Conservation (phyloP, 768 basidiomycete species). For the Suillus occidentalis region DNA sequence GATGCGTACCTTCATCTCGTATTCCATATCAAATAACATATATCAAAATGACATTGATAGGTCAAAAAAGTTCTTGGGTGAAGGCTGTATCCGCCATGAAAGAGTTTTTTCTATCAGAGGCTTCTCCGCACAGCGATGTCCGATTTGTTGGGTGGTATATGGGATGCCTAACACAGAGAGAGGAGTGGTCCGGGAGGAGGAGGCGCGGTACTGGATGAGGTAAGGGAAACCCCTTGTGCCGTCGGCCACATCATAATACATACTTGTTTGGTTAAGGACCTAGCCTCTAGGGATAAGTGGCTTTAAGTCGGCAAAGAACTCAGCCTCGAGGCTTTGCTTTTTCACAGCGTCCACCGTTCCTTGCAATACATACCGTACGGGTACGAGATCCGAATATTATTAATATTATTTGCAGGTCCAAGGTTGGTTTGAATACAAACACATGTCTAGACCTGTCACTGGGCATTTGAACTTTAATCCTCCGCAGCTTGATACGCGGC, state of each 20-base stretch:
- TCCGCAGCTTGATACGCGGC: neutral
- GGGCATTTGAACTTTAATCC: neutral
- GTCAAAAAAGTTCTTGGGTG: neutral
- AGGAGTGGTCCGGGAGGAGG: neutral
- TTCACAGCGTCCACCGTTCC: neutral
- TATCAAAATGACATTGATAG: too few relatives aligned
- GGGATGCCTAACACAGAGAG: neutral
- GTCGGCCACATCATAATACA: too few relatives aligned
- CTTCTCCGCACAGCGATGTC: neutral
- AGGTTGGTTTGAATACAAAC: constrained; percentile 48
- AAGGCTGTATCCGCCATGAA: neutral
- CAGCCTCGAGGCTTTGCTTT: neutral
- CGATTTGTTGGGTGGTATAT: neutral
- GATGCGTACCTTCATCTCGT: neutral
- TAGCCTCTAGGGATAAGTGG: neutral
- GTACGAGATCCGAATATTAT: constrained; percentile 76
- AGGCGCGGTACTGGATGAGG: neutral
- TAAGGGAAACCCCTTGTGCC: neutral
- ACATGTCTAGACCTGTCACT: constrained; percentile 32
- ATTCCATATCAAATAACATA: neutral
- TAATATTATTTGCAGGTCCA: constrained; percentile 88
- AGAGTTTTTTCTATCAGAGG: neutral
- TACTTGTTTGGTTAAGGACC: neutral
- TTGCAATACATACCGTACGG: constrained; percentile 85
- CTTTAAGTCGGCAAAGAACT: neutral